phyloP scores from a whole-genome alignment of 208 protist species.

The Zelonia costaricensis region DNA sequence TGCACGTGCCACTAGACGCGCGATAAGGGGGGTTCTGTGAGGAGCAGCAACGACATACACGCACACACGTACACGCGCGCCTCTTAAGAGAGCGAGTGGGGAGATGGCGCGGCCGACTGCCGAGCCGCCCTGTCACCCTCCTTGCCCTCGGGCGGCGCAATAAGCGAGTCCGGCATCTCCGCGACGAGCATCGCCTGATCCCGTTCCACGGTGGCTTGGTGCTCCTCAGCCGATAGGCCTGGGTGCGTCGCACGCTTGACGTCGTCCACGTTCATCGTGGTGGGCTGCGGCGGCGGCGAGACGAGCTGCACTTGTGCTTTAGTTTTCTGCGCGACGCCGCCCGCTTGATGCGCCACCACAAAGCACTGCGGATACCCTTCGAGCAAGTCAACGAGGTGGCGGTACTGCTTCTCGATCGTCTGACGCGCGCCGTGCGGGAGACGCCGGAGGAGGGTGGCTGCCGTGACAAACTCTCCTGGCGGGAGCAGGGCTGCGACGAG shows the following conservation, averaged over 20 bases:
- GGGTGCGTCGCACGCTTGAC: no score
- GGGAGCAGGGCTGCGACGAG: constrained; percentile 42
- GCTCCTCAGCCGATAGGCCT: no score
- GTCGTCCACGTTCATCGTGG: neutral
- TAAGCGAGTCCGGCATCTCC: no score
- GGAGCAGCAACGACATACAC: neutral
- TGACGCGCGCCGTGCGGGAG: constrained; percentile 52
- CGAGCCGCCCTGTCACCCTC: neutral
- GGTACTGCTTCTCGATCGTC: constrained; percentile 23
- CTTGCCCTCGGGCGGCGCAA: neutral
- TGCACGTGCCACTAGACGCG: no score
- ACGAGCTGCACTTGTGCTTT: constrained; percentile 25
- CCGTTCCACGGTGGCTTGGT: no score
- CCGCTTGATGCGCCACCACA: constrained; percentile 37
- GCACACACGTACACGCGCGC: neutral
- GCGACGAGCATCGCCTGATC: no score
- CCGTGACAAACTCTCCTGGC: constrained; percentile 15
- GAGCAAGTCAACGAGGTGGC: constrained; percentile 31
- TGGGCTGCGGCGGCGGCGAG: constrained; percentile 20
- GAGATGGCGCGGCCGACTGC: neutral
- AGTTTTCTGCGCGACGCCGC: constrained; percentile 4
- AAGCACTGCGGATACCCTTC: constrained; percentile 51
- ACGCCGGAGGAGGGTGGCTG: constrained; percentile 25
- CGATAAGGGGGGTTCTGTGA: no score
- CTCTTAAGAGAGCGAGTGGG: neutral